phyloP scores from a whole-genome alignment of 306 rosid species.

The Arachis hypogaea region DNA sequence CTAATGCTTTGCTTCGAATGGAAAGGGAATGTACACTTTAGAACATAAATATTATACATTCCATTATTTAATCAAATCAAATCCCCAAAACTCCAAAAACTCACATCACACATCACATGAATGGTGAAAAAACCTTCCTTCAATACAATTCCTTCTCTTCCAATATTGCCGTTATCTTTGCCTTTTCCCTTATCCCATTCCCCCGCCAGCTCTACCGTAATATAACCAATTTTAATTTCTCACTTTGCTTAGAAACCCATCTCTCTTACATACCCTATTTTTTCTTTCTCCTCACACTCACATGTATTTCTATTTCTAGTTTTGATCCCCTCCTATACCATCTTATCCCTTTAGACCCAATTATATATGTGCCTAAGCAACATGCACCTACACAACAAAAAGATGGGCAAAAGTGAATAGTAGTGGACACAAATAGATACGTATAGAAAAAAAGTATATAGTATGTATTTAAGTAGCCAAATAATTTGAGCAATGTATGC shows the following conservation, averaged over 20 bases:
- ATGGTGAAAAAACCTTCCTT: background rate
- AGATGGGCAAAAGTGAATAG: background rate
- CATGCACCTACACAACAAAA: background rate
- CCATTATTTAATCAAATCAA: constrained; percentile 8
- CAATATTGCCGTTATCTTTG: constrained; percentile 44
- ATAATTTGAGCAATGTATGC: constrained; percentile 16
- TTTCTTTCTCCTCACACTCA: constrained; percentile 25
- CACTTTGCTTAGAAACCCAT: constrained; percentile 39
- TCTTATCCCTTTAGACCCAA: constrained; percentile 34
- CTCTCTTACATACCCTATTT: constrained; percentile 29
- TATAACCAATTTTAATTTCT: constrained; percentile 17
- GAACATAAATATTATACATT: background rate
- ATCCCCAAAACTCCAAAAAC: constrained; percentile 1
- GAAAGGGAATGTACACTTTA: constrained; percentile 39
- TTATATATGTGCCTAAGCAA: constrained; percentile 28
- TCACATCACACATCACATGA: constrained; percentile 37
- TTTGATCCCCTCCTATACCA: constrained; percentile 20
- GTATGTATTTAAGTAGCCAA: background rate
- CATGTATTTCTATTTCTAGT: constrained; percentile 33
- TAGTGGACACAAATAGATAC: background rate
- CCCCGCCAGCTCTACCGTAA: constrained; percentile 45
- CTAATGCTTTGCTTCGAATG: constrained; percentile 62
- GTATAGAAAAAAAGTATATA: background rate
- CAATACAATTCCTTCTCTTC: constrained; percentile 46
- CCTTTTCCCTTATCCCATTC: constrained; percentile 40